Evolutionary conservation across 73 alveolate genomes (phyloP), one percentile per base, ranked within the genome.

Genomic region (Diophrys sp.): DNA sequence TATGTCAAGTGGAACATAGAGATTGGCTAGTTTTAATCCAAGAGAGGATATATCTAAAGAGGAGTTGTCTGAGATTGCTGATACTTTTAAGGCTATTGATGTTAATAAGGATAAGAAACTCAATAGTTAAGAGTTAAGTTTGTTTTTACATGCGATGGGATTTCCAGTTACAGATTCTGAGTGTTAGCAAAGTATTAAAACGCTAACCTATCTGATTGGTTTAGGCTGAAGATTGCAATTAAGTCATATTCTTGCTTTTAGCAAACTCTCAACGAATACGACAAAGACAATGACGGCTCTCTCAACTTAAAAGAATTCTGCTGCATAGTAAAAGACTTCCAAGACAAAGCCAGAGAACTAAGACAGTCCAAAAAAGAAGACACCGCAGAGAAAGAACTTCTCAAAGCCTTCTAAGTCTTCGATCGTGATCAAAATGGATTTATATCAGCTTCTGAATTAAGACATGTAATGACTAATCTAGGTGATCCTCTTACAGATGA

Each of bases 361-460:
- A 11, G 18, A 11, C n/a, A 44, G 5, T 11, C 18, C 5, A 5
- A 44, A 44, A 44, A 44, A 44, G 62, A 44, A 44, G 18, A 44
- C 62, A 11, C 5, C 5, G 62, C 62, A 11, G 62, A 44, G 5
- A 44, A 44, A 18, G 62, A 44, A 44, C 18, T 44, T 5, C 62
- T 92, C 72, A 97, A 96, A 87, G 97, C 98, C 31, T 96, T 94
- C 91, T 91, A 94, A 87, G 97, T 94, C 89, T 95, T 94, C 85
- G 99, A 96, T 75, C 83, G 96, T 70, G 97, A 93, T 77, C 97
- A 97, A 74, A 94, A 95, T 79, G 99, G 98, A 54, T 89, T 87
- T 78, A 91, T 95, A 55, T 85, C 96, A 31, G 98, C 96, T 14
- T 90, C 93, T 75, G 98, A 93, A 77, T 68, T 93, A 76, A 82